Percentiles rank a stretch among this genome's conserved stretches.
Conservation (phyloP, 23 red algal species). For the Gracilaria domingensis region DNA sequence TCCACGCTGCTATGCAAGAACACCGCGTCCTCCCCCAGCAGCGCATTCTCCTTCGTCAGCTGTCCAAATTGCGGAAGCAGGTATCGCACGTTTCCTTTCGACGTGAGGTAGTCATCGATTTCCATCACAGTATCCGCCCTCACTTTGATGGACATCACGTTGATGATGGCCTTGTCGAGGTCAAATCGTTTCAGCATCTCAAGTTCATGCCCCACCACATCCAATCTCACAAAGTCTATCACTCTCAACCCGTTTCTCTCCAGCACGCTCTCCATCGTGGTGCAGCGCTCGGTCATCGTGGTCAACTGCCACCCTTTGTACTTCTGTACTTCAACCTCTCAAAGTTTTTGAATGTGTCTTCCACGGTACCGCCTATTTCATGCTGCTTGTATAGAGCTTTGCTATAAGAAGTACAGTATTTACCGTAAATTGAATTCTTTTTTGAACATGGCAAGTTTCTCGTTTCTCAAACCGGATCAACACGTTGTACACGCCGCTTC, state of each 20-base stretch:
- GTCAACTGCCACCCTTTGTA: not conserved
- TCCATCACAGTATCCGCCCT: not conserved
- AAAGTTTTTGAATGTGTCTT: slow-evolving; percentile 45
- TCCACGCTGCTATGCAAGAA: slow-evolving; percentile 3
- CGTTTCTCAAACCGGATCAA: too few species aligned
- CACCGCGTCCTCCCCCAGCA: not conserved
- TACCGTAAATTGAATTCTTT: too few species aligned
- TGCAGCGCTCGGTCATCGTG: slow-evolving; percentile 39
- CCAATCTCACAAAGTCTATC: slow-evolving; percentile 59
- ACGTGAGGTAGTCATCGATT: slow-evolving; percentile 13
- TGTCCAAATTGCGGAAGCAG: not conserved
- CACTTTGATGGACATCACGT: slow-evolving; percentile 10
- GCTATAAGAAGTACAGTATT: too few species aligned
- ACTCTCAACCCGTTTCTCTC: not conserved
- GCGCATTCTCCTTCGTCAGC: not conserved
- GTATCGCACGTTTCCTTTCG: not conserved
- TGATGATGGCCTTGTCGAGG: slow-evolving; percentile 7
- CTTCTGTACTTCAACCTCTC: slow-evolving; percentile 10
- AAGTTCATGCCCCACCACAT: slow-evolving; percentile 69
- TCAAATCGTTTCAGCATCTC: slow-evolving; percentile 49
- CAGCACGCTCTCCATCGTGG: slow-evolving; percentile 18
- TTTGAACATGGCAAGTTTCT: too few species aligned
- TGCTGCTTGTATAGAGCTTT: too few species aligned
- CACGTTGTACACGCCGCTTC: too few species aligned
- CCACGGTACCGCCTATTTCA: slow-evolving; percentile 44